Evolutionary conservation across 2,329 filamentous ascomycete genomes (phyloP).

Genomic region (Microsporum audouinii): DNA sequence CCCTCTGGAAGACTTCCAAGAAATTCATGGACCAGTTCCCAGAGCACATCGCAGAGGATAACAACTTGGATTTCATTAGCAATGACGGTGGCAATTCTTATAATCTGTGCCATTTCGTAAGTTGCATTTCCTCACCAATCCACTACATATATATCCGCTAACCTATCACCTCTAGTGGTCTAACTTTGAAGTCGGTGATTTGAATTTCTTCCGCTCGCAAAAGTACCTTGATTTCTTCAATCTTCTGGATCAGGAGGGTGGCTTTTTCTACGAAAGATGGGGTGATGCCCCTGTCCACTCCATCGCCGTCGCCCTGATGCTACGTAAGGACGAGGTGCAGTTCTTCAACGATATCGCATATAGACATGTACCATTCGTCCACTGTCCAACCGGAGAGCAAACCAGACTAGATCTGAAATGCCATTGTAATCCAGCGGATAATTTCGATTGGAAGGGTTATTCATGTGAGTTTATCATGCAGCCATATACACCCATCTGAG

Average conservation of each 20-base stretch:
- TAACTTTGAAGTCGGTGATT: conserved; percentile 93
- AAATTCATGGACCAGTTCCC: conserved; percentile 86
- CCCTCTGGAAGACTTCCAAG: conserved; percentile 89
- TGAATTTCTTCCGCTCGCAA: conserved; percentile 84
- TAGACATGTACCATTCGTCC: conserved; percentile 94
- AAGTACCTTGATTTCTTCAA: conserved; percentile 87
- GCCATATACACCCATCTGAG: background rate
- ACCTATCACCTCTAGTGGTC: conserved; percentile 59
- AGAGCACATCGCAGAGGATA: conserved; percentile 71
- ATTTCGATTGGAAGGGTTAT: conserved; percentile 99
- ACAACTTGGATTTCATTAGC: conserved; percentile 83
- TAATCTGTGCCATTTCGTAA: conserved; percentile 94
- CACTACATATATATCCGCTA: conserved; percentile 14
- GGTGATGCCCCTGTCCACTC: conserved; percentile 96
- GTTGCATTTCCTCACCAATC: conserved; percentile 25
- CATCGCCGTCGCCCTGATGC: conserved; percentile 77
- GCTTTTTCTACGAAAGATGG: conserved; percentile 99
- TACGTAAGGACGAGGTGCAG: conserved; percentile 88
- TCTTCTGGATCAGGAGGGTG: conserved; percentile 74
- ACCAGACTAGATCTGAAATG: conserved; percentile 74
- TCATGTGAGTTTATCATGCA: conserved; percentile 57
- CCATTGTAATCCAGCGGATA: conserved; percentile 88
- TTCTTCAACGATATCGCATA: conserved; percentile 99
- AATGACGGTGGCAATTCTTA: conserved; percentile 85
- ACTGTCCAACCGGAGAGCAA: conserved; percentile 88